A percentile compares a stretch with the other conserved stretches of the same genome.
Conservation (phyloP, 345 rosid species). For the Eucalyptus sideroxylon region DNA sequence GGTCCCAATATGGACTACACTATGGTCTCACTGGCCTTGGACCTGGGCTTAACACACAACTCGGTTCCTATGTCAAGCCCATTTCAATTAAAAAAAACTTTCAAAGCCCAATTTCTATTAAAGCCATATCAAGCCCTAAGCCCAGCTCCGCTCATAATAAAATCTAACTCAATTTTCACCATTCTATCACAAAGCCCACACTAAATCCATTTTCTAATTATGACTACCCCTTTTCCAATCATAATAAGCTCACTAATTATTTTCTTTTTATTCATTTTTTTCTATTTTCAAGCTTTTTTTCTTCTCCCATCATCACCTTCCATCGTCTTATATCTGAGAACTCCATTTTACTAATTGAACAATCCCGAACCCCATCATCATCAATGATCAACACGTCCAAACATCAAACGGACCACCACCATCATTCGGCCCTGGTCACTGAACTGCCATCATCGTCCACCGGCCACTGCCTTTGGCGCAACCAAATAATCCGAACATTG, state of each 20-base stretch:
- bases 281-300: background rate
- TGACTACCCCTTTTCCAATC: background rate
- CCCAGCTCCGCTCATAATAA: too few species aligned
- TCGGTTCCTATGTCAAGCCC: background rate
- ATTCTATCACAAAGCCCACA: background rate
- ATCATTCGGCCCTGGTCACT: background rate
- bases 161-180: too few species aligned
- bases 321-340: background rate
- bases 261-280: background rate
- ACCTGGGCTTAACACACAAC: background rate
- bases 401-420: background rate
- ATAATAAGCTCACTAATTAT: background rate
- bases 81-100: background rate
- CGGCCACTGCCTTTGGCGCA: background rate
- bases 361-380: background rate
- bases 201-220: background rate
- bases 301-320: background rate
- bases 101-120: background rate
- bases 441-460: background rate
- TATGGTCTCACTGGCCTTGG: background rate
- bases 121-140: background rate
- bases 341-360: background rate
- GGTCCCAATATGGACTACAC: too few species aligned
- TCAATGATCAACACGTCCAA: background rate
- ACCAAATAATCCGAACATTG: background rate